These are phyloP conservation scores for Phellinidium pouzarii DNA, from an alignment of 1,284 basidiomycete genomes.

Conservation along the genomic window DNA sequence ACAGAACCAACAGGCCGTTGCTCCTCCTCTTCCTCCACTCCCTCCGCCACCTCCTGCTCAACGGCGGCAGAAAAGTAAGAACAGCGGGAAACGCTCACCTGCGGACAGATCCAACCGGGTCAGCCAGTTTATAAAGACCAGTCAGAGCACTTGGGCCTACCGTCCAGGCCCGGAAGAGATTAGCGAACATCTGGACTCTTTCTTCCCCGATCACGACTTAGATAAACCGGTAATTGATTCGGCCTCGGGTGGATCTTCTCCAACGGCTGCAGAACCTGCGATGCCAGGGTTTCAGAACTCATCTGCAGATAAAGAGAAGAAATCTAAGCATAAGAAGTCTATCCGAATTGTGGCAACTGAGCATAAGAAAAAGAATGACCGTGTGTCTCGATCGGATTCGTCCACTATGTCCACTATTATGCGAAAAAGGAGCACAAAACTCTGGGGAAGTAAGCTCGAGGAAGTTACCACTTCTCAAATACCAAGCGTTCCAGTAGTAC, in stretches of 20 bases:
- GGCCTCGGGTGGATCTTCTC: constrained; percentile 69
- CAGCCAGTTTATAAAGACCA: constrained; percentile 53
- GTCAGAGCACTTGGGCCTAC: constrained; percentile 70
- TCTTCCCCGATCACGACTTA: constrained; percentile 95
- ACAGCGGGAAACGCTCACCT: constrained; percentile 24
- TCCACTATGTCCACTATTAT: constrained; percentile 43
- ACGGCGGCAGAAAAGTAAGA: constrained; percentile 15
- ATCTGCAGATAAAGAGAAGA: constrained; percentile 35
- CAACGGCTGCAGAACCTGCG: constrained; percentile 44
- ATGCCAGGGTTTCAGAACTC: constrained; percentile 28
- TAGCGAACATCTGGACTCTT: constrained; percentile 88
- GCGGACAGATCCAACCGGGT: constrained; percentile 34
- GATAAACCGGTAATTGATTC: constrained; percentile 93
- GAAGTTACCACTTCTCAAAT: constrained; percentile 80
- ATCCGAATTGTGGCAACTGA: constrained; percentile 90
- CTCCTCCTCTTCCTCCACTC: constrained; percentile 22
- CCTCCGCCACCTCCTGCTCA: constrained; percentile 21
- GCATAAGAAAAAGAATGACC: constrained; percentile 62
- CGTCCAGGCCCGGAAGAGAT: constrained; percentile 93
- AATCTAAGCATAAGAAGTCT: constrained; percentile 67
- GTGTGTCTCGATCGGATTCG: constrained; percentile 46
- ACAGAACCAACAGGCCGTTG: constrained; percentile 20
- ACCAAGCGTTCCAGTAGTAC: constrained; percentile 37
- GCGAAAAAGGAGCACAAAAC: constrained; percentile 84
- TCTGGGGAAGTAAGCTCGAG: constrained; percentile 92